Conservation (phyloP, 2,329 filamentous ascomycete genomes). For the Fusarium xyrophilum region DNA sequence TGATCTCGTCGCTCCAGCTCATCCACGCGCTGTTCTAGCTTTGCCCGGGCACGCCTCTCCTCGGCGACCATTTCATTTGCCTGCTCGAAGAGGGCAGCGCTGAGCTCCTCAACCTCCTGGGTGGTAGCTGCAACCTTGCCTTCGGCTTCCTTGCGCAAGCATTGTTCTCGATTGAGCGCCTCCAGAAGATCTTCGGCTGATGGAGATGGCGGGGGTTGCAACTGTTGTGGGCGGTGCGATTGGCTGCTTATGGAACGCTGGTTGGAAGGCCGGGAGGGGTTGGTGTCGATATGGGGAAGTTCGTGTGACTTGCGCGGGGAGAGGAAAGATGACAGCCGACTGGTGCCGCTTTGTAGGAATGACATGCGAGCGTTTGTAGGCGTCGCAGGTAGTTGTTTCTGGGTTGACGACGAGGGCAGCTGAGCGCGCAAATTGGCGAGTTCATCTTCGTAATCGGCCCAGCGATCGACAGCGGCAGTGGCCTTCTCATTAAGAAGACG, state of each 20-base stretch:
- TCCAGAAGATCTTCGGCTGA: constrained; percentile 62
- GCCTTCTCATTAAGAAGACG: constrained; percentile 74
- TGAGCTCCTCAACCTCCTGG: constrained; percentile 80
- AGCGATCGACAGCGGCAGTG: constrained; percentile 67
- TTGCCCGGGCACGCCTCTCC: constrained; percentile 73
- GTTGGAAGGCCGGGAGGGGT: constrained; percentile 18
- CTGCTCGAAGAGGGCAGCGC: constrained; percentile 77
- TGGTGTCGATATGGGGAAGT: constrained; percentile 33
- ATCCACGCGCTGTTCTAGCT: constrained; percentile 73
- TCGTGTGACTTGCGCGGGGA: constrained; percentile 56
- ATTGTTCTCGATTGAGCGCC: constrained; percentile 71
- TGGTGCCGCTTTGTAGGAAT: constrained; percentile 55
- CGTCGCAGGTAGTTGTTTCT: constrained; percentile 36
- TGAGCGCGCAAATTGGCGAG: constrained; percentile 64
- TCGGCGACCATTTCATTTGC: constrained; percentile 87
- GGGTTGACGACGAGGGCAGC: constrained; percentile 36
- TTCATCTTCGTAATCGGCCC: constrained; percentile 84
- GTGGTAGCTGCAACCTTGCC: constrained; percentile 68
- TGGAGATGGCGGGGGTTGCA: constrained; percentile 32
- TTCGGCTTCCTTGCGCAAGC: constrained; percentile 72
- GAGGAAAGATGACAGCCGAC: constrained; percentile 55
- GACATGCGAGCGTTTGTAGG: constrained; percentile 48
- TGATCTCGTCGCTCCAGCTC: constrained; percentile 72
- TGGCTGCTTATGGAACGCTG: constrained; percentile 31
- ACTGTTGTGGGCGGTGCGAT: constrained; percentile 18